Percentiles rank a stretch among this genome's conserved stretches.
Conservation (phyloP, 768 basidiomycete genomes). For the Russula griseocarnosa region DNA sequence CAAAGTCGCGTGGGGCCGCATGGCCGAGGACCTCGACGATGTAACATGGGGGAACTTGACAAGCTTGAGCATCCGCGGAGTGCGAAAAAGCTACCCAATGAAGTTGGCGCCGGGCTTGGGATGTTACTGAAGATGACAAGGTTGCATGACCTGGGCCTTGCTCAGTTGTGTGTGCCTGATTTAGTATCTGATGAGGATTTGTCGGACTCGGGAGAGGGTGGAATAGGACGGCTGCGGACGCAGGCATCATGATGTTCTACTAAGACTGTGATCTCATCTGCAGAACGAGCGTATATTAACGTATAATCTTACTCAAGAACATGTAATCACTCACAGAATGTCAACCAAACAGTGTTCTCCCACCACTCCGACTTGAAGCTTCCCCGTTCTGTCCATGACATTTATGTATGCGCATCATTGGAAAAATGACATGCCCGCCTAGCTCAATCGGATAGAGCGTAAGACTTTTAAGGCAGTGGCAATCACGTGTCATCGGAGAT, state of each 20-base stretch:
- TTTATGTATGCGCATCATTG: not conserved
- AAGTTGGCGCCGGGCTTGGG: constrained; percentile 44
- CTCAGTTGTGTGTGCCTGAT: constrained; percentile 47
- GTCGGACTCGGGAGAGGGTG: not conserved
- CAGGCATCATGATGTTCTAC: not conserved
- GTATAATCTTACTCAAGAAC: not conserved
- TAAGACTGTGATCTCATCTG: not conserved
- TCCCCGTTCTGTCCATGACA: not conserved
- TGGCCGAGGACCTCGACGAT: constrained; percentile 65
- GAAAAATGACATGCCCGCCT: constrained; percentile 40
- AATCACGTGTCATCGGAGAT: constrained; percentile 31
- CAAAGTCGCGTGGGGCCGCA: constrained; percentile 63
- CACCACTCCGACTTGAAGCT: too few species aligned
- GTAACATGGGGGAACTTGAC: constrained; percentile 60
- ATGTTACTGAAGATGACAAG: constrained; percentile 76
- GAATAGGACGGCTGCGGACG: not conserved
- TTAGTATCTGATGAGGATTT: constrained; percentile 27
- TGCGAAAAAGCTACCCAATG: constrained; percentile 32
- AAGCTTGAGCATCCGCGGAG: constrained; percentile 28
- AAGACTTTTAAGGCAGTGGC: constrained; percentile 45
- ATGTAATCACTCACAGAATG: not conserved
- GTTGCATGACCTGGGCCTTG: constrained; percentile 67
- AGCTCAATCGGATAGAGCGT: constrained; percentile 61
- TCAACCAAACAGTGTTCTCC: not conserved
- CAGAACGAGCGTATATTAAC: not conserved